Conservation (phyloP, 208 protist genomes). For the Histomonas meleagridis region DNA sequence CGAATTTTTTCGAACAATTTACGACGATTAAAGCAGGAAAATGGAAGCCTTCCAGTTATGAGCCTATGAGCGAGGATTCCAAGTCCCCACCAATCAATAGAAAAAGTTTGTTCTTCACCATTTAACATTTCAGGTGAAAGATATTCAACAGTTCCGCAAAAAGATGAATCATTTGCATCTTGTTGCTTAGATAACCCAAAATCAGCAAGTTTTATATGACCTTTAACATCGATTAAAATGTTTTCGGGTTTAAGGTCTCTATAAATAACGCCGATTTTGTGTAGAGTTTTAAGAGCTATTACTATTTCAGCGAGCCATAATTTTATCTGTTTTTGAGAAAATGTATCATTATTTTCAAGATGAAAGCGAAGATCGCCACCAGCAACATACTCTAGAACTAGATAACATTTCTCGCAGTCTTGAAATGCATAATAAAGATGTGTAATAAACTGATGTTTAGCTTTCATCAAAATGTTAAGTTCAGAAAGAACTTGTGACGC, state of each 20-base stretch:
- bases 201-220: background rate
- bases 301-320: background rate
- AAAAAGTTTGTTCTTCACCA: background rate
- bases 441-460: slow-evolving; percentile 18
- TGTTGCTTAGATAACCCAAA: background rate
- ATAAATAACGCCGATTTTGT: background rate
- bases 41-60: background rate
- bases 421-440: background rate
- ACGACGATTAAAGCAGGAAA: background rate
- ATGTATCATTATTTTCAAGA: background rate
- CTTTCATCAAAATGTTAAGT: background rate
- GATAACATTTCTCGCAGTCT: background rate
- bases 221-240: background rate
- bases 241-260: too few species aligned
- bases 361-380: background rate
- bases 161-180: background rate
- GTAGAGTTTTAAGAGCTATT: background rate
- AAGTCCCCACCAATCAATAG: background rate
- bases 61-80: background rate
- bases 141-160: slow-evolving; percentile 10
- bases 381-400: background rate
- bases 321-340: background rate
- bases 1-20: background rate
- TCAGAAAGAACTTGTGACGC: background rate
- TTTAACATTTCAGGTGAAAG: background rate